Percentiles rank a stretch among this genome's conserved stretches.
These are phyloP conservation scores for Pyrenula aspistea DNA, from an alignment of 495 filamentous ascomycete genomes.

Conservation along the genomic window DNA sequence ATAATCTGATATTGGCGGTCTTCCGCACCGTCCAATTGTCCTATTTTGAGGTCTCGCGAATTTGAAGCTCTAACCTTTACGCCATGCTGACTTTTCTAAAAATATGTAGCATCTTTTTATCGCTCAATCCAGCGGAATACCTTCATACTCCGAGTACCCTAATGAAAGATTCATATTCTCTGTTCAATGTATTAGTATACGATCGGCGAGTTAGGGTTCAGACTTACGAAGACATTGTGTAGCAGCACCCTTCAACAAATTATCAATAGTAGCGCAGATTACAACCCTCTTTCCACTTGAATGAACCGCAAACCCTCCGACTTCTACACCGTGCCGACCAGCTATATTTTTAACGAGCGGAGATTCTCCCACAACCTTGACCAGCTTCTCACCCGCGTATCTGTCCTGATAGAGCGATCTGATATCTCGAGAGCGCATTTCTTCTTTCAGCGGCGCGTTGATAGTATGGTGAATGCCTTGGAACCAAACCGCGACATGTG, in stretches of 20 bases:
- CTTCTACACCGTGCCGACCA: slow-evolving; percentile 85
- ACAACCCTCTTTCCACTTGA: slow-evolving; percentile 80
- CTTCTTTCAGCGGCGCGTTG: slow-evolving; percentile 70
- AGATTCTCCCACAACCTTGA: slow-evolving; percentile 82
- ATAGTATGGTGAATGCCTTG: slow-evolving; percentile 92
- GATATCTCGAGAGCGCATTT: slow-evolving; percentile 84
- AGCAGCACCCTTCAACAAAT: slow-evolving; percentile 89
- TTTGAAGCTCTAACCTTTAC: not conserved
- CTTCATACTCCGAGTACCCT: slow-evolving; percentile 86
- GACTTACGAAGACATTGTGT: slow-evolving; percentile 87
- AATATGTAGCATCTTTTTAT: not conserved
- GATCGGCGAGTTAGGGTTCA: not conserved
- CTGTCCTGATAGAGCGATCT: slow-evolving; percentile 91
- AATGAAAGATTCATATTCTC: slow-evolving; percentile 97
- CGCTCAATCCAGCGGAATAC: slow-evolving; percentile 53
- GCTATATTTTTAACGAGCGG: slow-evolving; percentile 81
- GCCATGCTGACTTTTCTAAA: not conserved
- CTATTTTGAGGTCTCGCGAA: not conserved
- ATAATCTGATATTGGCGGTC: too few relatives aligned
- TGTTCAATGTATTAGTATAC: slow-evolving; percentile 17
- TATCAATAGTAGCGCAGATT: slow-evolving; percentile 95
- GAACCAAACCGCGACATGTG: slow-evolving; percentile 96
- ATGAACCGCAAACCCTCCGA: slow-evolving; percentile 91
- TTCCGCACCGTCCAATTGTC: too few relatives aligned
- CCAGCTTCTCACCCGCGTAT: slow-evolving; percentile 87